Base-by-base conservation (phyloP, 805 yeast species). In the Wickerhamiella siamensis region DNA sequence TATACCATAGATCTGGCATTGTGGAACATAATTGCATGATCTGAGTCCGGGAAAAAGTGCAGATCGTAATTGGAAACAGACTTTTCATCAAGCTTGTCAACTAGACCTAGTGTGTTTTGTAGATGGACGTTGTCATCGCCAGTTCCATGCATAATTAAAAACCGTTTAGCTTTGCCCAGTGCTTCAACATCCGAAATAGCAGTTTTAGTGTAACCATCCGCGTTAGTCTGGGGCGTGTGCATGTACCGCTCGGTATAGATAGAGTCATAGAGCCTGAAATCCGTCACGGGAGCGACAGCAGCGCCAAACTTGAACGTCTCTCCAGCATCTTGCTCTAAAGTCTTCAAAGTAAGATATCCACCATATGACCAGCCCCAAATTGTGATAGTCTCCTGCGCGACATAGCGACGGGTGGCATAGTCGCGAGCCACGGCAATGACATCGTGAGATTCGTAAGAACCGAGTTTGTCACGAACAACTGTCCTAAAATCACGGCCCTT, bases 311-410 rank as follows among this genome's bases (percentile, higher is more conserved):
- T 74, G 69, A 91, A 87, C 14, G 76, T 73, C 31, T 73, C 63
- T 15, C 84, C 83, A 2, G 67, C 69, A 60, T 91, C 97, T 18
- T 69, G 67, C 60, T 91, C 97, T 37, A 91, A 64, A 0, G 94
- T 80, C 61, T 87, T 91, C 51, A 91, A 69, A 0, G 98, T 86
- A 69, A 84, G 71, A 57, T 75, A 91, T 0, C 97, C 98, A 38
- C 98, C 98, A 57, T 88, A 91, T 18, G 94, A 82, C 98, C 98
- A 91, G 6, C 98, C 98, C 88, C 96, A 91, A 42, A 88, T 74
- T 0, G 94, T 93, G 10, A 83, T 76, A 46, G 74, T 71, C 3
- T 69, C 63, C 19, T 65, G 59, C 56, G 87, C 82, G 33, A 91
- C 79, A 54, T 79, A 88, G 2, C 66, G 45, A 50, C 71, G 72